Evolutionary conservation across 1,284 basidiomycete species (phyloP).

Genomic region (Trichosporon asahii): DNA sequence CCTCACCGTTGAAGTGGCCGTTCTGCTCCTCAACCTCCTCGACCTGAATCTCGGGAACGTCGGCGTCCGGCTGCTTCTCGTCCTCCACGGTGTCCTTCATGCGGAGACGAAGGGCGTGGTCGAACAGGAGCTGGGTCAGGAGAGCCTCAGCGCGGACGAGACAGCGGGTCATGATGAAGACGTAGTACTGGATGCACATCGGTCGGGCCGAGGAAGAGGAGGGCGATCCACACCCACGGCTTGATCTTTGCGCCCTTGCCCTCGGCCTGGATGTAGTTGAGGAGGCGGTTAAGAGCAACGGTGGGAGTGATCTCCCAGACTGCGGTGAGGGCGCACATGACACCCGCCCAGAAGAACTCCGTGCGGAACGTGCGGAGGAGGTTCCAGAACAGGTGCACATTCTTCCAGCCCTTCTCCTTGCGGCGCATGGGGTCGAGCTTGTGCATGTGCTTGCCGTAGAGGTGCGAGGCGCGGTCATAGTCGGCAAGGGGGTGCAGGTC

Average conservation of each 20-base stretch:
- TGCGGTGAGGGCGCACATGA: conserved; percentile 40
- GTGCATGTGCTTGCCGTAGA: conserved; percentile 49
- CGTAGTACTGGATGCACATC: conserved; percentile 47
- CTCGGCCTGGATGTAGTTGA: conserved; percentile 56
- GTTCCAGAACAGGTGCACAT: conserved; percentile 35
- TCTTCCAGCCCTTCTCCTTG: conserved; percentile 34
- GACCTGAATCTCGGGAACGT: conserved; percentile 21
- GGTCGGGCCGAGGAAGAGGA: conserved; percentile 61
- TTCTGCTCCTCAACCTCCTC: conserved; percentile 19
- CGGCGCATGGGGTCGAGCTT: conserved; percentile 48
- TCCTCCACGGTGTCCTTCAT: conserved; percentile 51
- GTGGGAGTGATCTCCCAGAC: conserved; percentile 53
- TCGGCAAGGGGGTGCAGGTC: conserved; percentile 60
- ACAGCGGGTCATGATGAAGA: conserved; percentile 48
- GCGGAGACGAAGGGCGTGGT: conserved; percentile 65
- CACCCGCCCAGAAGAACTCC: conserved; percentile 31
- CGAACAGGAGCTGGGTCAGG: conserved; percentile 66
- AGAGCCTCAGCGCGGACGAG: conserved; percentile 61
- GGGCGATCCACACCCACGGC: conserved; percentile 63
- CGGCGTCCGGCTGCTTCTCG: conserved; percentile 14
- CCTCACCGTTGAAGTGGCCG: conserved; percentile 17
- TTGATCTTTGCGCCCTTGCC: conserved; percentile 51
- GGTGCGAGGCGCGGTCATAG: conserved; percentile 56
- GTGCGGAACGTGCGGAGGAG: conserved; percentile 36
- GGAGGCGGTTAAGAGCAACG: conserved; percentile 55